Conservation (phyloP, 2,329 filamentous ascomycete genomes). For the Thyridium curvatum region DNA sequence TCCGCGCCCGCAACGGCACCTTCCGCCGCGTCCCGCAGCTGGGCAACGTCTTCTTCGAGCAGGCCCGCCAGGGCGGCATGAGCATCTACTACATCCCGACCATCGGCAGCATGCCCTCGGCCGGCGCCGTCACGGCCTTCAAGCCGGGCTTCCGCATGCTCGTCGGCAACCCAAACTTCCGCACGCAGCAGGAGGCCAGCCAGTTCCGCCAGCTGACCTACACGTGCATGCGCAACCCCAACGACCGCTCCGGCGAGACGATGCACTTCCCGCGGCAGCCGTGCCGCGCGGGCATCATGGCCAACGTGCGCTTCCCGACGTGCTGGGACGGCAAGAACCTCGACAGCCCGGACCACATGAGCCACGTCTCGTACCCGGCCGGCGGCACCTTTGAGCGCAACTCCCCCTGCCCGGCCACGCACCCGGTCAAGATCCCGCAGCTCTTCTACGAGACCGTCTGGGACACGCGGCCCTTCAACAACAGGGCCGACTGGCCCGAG, state of each 20-base stretch:
- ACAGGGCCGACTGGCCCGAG: slow-evolving; percentile 25
- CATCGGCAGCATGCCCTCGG: slow-evolving; percentile 10
- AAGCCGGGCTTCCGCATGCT: slow-evolving; percentile 34
- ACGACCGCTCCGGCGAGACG: slow-evolving; percentile 19
- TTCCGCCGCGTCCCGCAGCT: slow-evolving; percentile 27
- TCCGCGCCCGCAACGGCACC: slow-evolving; percentile 21
- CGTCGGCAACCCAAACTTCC: slow-evolving; percentile 25
- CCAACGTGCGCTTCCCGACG: slow-evolving; percentile 32
- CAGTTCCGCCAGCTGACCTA: slow-evolving; percentile 21
- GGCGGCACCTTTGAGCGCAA: slow-evolving; percentile 33
- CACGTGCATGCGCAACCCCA: slow-evolving; percentile 17
- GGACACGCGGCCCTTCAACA: slow-evolving; percentile 27
- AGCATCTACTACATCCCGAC: slow-evolving; percentile 30
- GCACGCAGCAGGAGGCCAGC: slow-evolving; percentile 16
- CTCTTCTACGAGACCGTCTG: slow-evolving; percentile 24
- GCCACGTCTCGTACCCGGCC: slow-evolving; percentile 2
- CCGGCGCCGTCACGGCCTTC: slow-evolving; percentile 28
- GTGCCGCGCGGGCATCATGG: slow-evolving; percentile 21
- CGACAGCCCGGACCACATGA: slow-evolving; percentile 34
- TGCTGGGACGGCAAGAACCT: slow-evolving; percentile 46
- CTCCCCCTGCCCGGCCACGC: slow-evolving; percentile 5
- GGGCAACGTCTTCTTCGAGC: too few species aligned
- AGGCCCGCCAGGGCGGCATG: slow-evolving; percentile 19
- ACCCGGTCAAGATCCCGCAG: slow-evolving; percentile 4
- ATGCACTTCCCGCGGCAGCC: slow-evolving; percentile 15